Evolutionary conservation across 345 rosid species (phyloP).

Genomic region (Litchi chinensis): DNA sequence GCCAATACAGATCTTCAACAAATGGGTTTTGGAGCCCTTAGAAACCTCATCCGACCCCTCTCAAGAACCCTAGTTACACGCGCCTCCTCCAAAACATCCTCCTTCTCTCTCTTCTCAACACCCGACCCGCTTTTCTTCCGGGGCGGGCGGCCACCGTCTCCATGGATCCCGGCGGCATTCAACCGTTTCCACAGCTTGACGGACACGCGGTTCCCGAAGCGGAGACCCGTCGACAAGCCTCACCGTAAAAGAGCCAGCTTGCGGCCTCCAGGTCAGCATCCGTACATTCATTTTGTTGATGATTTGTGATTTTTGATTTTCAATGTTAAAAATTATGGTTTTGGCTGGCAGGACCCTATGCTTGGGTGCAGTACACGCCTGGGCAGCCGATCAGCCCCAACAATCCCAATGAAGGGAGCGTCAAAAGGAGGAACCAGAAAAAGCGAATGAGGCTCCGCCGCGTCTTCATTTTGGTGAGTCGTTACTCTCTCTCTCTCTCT

Average conservation of each 20-base stretch:
- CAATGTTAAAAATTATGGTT: neutral
- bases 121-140: constrained; percentile 27
- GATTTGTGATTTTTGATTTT: neutral
- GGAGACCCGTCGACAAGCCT: constrained; percentile 74
- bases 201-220: constrained; percentile 72
- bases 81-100: constrained; percentile 23
- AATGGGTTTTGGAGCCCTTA: constrained; percentile 56
- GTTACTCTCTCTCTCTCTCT: too few relatives aligned
- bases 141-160: constrained; percentile 27
- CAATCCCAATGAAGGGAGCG: constrained; percentile 81
- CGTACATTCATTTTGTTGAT: neutral
- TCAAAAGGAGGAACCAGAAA: constrained; percentile 77
- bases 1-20: neutral
- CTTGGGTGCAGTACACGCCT: constrained; percentile 72
- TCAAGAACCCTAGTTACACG: constrained; percentile 49
- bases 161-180: constrained; percentile 38
- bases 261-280: constrained; percentile 63
- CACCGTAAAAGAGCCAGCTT: constrained; percentile 72
- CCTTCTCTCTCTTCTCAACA: constrained; percentile 24
- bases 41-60: constrained; percentile 48
- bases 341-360: constrained; percentile 66
- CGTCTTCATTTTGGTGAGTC: constrained; percentile 63
- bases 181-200: constrained; percentile 58
- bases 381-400: constrained; percentile 76
- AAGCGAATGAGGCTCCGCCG: constrained; percentile 69